phyloP scores from a whole-genome alignment of 116 monocot genomes.

The Cymodocea nodosa region DNA sequence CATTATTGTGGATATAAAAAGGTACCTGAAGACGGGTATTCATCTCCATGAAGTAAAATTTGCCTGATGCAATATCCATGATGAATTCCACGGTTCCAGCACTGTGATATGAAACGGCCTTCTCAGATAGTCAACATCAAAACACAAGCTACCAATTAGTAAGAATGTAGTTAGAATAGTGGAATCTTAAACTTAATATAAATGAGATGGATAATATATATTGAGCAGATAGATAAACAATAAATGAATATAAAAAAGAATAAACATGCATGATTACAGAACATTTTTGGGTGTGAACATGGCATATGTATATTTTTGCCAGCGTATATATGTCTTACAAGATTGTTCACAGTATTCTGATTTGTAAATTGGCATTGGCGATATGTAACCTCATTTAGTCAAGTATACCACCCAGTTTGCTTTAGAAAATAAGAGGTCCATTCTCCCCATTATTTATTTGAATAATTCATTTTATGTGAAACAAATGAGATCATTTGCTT shows the following conservation, averaged over 20 bases:
- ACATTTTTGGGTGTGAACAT: not conserved
- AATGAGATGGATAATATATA: not conserved
- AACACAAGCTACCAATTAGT: constrained; percentile 16
- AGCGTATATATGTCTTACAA: too few relatives aligned
- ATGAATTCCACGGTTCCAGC: constrained; percentile 99
- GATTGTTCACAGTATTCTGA: too few relatives aligned
- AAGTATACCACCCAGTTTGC: too few relatives aligned
- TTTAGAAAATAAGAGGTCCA: too few relatives aligned
- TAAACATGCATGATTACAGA: not conserved
- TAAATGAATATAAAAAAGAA: not conserved
- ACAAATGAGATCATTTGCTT: too few relatives aligned
- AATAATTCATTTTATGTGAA: too few relatives aligned
- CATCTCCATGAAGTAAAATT: constrained; percentile 99
- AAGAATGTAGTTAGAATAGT: constrained; percentile 6
- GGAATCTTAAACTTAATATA: not conserved
- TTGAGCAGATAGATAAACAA: not conserved
- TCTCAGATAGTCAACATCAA: constrained; percentile 30
- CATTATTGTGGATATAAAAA: not conserved
- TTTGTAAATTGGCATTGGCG: too few relatives aligned
- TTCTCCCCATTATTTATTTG: too few relatives aligned
- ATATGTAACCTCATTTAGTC: too few relatives aligned
- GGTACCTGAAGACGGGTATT: constrained; percentile 96
- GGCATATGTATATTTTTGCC: too few relatives aligned
- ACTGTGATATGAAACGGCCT: constrained; percentile 96
- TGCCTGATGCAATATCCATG: constrained; percentile 68